A percentile compares a stretch with the other conserved stretches of the same genome.
Evolutionary conservation across 495 filamentous ascomycete genomes (phyloP).

Genomic region (Stereocaulon alpinum): DNA sequence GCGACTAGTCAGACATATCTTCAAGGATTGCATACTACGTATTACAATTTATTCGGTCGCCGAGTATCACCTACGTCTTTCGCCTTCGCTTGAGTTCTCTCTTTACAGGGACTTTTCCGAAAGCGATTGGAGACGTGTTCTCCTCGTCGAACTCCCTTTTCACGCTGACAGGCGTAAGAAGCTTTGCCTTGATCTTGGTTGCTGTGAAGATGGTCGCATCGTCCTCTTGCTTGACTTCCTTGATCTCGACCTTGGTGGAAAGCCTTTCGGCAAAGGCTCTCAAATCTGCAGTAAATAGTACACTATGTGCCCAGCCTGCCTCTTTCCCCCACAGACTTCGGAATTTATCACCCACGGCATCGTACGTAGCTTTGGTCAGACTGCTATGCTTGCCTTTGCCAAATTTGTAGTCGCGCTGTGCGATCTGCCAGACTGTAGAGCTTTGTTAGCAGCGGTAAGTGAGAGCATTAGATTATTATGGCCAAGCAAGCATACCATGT

Average conservation of each 20-base stretch:
- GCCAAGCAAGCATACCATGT: constrained; percentile 44
- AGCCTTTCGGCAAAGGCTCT: constrained; percentile 59
- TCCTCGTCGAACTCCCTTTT: constrained; percentile 28
- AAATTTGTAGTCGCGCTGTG: constrained; percentile 88
- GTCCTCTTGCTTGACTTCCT: constrained; percentile 30
- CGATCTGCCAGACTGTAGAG: constrained; percentile 82
- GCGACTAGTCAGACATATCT: no score
- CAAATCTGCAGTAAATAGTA: constrained; percentile 91
- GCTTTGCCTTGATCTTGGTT: constrained; percentile 17
- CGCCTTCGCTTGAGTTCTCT: constrained; percentile 17
- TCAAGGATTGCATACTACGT: no score
- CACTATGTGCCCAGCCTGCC: constrained; percentile 95
- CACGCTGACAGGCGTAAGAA: constrained; percentile 18
- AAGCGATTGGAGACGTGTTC: constrained; percentile 22
- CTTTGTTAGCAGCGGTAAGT: constrained; percentile 11
- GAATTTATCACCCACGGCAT: constrained; percentile 84
- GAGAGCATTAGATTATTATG: neutral
- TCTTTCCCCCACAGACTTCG: constrained; percentile 84
- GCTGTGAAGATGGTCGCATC: constrained; percentile 24
- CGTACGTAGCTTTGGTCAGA: constrained; percentile 78
- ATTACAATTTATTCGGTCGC: constrained; percentile 23
- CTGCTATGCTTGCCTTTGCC: constrained; percentile 76
- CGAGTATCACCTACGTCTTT: constrained; percentile 30
- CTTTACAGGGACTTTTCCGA: constrained; percentile 16
- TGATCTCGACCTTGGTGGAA: constrained; percentile 40